Evolutionary conservation across 805 yeast genomes (phyloP).

Genomic region (Kodamaea jinghongensis): DNA sequence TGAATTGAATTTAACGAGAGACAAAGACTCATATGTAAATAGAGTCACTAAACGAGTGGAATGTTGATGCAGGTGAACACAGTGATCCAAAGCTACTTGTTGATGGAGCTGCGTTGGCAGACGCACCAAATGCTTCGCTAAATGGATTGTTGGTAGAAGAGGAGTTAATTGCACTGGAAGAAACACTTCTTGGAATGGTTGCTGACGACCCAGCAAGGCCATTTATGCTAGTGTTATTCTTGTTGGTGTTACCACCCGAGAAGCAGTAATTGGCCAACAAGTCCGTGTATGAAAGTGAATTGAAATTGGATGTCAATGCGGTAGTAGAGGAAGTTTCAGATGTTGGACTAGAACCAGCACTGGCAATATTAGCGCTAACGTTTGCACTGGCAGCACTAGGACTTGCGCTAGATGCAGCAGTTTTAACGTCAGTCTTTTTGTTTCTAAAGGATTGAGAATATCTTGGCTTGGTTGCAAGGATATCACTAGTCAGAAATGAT

Average conservation of each 20-base stretch:
- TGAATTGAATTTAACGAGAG: too few species aligned
- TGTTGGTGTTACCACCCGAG: constrained; percentile 22
- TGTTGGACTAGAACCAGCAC: neutral
- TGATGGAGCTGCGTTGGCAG: neutral
- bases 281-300: constrained; percentile 29
- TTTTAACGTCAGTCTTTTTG: constrained; percentile 10
- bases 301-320: constrained; percentile 16
- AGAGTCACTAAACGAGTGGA: constrained; percentile 34
- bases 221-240: neutral
- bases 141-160: neutral
- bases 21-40: constrained; percentile 23
- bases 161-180: constrained; percentile 5
- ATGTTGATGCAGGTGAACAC: constrained; percentile 30
- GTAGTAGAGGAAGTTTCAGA: constrained; percentile 4
- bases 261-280: constrained; percentile 37
- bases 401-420: neutral
- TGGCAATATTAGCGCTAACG: neutral
- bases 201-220: constrained; percentile 2
- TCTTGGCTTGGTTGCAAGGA: constrained; percentile 13
- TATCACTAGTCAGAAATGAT: constrained; percentile 20
- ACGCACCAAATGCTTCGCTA: constrained; percentile 9
- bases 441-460: constrained; percentile 29
- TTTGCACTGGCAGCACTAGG: neutral
- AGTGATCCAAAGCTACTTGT: constrained; percentile 9
- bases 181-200: constrained; percentile 6